A percentile compares a stretch with the other conserved stretches of the same genome.
Evolutionary conservation across 441 rosid genomes (phyloP).

Genomic region (Melastoma candidum): DNA sequence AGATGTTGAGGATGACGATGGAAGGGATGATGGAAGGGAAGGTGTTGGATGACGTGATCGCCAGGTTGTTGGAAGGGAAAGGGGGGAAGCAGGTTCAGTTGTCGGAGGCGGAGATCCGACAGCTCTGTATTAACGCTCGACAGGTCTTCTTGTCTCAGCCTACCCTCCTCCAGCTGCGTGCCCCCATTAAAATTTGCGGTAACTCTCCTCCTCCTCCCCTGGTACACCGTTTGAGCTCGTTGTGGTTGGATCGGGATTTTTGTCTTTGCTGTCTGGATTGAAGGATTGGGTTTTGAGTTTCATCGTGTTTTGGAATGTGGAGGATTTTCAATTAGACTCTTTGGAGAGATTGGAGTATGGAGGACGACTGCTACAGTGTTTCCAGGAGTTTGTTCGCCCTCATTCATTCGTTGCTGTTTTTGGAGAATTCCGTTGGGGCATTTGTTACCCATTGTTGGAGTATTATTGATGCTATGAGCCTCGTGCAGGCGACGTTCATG

Average conservation of each 20-base stretch:
- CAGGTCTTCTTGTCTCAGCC: constrained; percentile 94
- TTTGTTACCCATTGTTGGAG: neutral
- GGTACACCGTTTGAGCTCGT: too few species aligned
- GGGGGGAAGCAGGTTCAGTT: constrained; percentile 92
- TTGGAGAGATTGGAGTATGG: too few species aligned
- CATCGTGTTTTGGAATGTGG: too few species aligned
- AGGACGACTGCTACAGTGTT: too few species aligned
- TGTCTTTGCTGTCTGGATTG: too few species aligned
- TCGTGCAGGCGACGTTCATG: constrained; percentile 85
- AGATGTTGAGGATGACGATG: constrained; percentile 81
- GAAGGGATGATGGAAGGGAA: constrained; percentile 84
- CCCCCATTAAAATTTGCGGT: constrained; percentile 92
- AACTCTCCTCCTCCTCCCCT: constrained; percentile 15
- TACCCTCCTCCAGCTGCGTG: constrained; percentile 63
- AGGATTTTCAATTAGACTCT: too few species aligned
- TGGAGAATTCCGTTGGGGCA: too few species aligned
- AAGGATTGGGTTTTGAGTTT: too few species aligned
- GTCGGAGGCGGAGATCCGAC: constrained; percentile 96
- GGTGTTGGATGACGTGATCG: constrained; percentile 81
- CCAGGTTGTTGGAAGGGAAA: constrained; percentile 85
- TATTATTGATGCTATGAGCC: constrained; percentile 8
- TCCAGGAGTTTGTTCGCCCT: too few species aligned
- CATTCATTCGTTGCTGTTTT: too few species aligned
- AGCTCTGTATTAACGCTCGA: constrained; percentile 88
- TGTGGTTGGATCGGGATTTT: too few species aligned